These are phyloP conservation scores for Daphne laureola DNA, from an alignment of 441 rosid genomes.

Conservation along the genomic window DNA sequence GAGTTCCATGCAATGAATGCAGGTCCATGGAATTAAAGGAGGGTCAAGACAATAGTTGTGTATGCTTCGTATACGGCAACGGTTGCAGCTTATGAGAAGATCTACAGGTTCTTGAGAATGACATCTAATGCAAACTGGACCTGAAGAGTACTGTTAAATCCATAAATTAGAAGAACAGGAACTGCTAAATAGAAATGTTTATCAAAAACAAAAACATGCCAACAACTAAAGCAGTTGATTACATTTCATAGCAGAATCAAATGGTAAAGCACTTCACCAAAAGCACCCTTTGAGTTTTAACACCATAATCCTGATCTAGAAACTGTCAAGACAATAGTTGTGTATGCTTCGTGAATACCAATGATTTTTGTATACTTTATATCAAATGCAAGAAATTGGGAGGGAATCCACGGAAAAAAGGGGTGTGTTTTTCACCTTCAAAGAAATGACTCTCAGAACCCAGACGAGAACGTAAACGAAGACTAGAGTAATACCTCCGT, in stretches of 20 bases:
- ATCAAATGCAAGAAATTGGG: no score
- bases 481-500: conserved; percentile 36
- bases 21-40: conserved; percentile 75
- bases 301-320: no score
- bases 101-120: conserved; percentile 66
- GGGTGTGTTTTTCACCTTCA: no score
- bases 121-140: conserved; percentile 56
- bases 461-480: background rate
- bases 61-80: conserved; percentile 52
- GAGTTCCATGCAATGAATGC: conserved; percentile 76
- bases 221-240: no score
- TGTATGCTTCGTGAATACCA: no score
- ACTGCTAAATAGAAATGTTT: background rate
- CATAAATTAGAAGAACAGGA: conserved; percentile 4
- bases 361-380: no score
- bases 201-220: no score
- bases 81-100: conserved; percentile 59
- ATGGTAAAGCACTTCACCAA: no score
- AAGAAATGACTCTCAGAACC: background rate
- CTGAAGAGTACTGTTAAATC: conserved; percentile 28
- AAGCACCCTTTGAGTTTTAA: no score
- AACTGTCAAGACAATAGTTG: no score
- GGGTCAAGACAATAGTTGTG: conserved; percentile 90
- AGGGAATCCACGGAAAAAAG: no score
- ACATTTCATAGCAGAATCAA: no score